These are phyloP conservation scores for Angophora floribunda DNA, from an alignment of 345 rosid species.

Conservation along the genomic window DNA sequence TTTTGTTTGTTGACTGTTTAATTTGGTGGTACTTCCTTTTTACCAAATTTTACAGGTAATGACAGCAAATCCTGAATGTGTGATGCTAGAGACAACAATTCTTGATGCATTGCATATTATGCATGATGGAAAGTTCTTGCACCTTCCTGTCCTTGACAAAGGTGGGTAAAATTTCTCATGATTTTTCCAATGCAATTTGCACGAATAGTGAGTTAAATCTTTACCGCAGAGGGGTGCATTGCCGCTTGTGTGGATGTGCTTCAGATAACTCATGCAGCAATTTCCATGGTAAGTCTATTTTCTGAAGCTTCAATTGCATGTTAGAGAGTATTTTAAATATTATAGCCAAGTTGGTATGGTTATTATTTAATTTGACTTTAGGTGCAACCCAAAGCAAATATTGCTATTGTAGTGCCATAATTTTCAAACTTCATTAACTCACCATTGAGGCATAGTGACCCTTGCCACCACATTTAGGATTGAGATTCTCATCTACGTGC, in stretches of 20 bases:
- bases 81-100: conserved; percentile 63
- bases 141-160: conserved; percentile 87
- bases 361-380: neutral
- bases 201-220: neutral
- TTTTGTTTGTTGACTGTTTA: neutral
- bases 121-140: conserved; percentile 98
- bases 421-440: neutral
- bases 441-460: neutral
- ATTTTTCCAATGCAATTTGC: neutral
- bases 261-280: conserved; percentile 96
- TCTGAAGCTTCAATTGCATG: neutral
- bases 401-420: neutral
- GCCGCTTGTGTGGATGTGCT: conserved; percentile 86
- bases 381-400: neutral
- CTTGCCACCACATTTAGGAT: neutral
- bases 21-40: neutral
- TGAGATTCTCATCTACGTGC: neutral
- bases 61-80: conserved; percentile 94
- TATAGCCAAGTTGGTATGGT: neutral
- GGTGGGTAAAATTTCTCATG: conserved; percentile 20
- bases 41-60: conserved; percentile 43
- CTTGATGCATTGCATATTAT: conserved; percentile 89
- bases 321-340: neutral
- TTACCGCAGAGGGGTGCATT: conserved; percentile 60
- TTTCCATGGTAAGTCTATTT: conserved; percentile 60